Evolutionary conservation across 2,329 filamentous ascomycete genomes (phyloP).

Genomic region (Fusarium foetens): DNA sequence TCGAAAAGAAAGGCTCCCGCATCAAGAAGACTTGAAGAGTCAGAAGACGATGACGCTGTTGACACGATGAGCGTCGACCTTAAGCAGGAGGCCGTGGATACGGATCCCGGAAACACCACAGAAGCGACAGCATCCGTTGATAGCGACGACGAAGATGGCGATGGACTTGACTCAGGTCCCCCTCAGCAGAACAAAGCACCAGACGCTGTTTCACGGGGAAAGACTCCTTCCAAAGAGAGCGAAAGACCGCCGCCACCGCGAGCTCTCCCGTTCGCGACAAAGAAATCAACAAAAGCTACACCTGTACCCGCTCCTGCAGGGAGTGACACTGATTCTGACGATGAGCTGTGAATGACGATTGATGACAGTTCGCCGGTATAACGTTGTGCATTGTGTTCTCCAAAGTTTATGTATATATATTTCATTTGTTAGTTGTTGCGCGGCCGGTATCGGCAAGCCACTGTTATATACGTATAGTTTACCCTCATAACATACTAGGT

Average conservation of each 20-base stretch:
- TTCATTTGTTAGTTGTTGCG: not conserved
- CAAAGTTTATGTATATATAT: not conserved
- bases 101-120: slow-evolving; percentile 54
- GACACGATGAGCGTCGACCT: slow-evolving; percentile 63
- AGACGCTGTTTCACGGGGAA: slow-evolving; percentile 1
- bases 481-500: not conserved
- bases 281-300: slow-evolving; percentile 46
- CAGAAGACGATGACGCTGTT: slow-evolving; percentile 54
- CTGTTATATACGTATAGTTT: not conserved
- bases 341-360: slow-evolving; percentile 58
- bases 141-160: slow-evolving; percentile 56
- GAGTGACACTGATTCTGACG: slow-evolving; percentile 66
- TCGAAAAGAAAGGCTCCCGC: slow-evolving; percentile 62
- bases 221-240: slow-evolving; percentile 25
- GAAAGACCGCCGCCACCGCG: slow-evolving; percentile 52
- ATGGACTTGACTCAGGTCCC: slow-evolving; percentile 18
- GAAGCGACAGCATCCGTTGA: slow-evolving; percentile 55
- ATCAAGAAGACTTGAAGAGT: slow-evolving; percentile 53
- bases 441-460: not conserved
- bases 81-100: slow-evolving; percentile 51
- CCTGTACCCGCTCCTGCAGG: slow-evolving; percentile 45
- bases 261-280: slow-evolving; percentile 57
- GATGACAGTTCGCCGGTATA: slow-evolving; percentile 1
- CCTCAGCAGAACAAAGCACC: slow-evolving; percentile 10
- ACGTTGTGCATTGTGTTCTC: not conserved